These are phyloP conservation scores for Triticum dicoccoides DNA, from an alignment of 176 grass and related monocot species.

Conservation along the genomic window DNA sequence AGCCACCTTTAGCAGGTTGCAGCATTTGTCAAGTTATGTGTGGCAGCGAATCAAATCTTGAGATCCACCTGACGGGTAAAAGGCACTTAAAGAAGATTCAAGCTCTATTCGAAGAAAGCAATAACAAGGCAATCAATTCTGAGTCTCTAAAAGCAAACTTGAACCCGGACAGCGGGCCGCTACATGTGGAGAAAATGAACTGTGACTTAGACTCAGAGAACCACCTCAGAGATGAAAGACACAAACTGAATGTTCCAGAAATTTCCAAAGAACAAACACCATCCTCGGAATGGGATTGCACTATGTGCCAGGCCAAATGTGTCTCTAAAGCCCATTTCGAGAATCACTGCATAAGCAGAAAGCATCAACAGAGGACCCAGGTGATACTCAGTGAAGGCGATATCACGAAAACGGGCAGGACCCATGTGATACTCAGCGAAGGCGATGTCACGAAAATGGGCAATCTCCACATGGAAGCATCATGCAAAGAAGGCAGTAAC, in stretches of 20 bases:
- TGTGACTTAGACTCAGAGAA: not conserved
- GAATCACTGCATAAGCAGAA: constrained; percentile 8
- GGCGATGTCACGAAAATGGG: not conserved
- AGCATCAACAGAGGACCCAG: constrained; percentile 7
- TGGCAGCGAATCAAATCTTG: not conserved
- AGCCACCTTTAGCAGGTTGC: not conserved
- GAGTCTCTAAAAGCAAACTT: not conserved
- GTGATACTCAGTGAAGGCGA: not conserved
- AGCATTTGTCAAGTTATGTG: constrained; percentile 6
- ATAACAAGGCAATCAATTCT: not conserved
- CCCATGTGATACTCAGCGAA: not conserved
- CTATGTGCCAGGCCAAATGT: constrained; percentile 22
- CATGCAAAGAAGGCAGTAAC: constrained; percentile 23
- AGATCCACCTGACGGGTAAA: not conserved
- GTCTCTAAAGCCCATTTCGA: not conserved
- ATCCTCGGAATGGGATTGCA: not conserved
- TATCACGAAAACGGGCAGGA: not conserved
- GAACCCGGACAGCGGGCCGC: not conserved
- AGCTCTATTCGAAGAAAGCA: not conserved
- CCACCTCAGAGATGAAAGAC: not conserved
- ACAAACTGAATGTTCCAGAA: not conserved
- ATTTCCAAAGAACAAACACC: not conserved
- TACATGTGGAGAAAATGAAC: not conserved
- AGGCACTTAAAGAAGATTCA: not conserved
- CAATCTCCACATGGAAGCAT: not conserved